Base-by-base conservation (phyloP, 768 basidiomycete genomes). In the Tylopilus vinaceipallidus region DNA sequence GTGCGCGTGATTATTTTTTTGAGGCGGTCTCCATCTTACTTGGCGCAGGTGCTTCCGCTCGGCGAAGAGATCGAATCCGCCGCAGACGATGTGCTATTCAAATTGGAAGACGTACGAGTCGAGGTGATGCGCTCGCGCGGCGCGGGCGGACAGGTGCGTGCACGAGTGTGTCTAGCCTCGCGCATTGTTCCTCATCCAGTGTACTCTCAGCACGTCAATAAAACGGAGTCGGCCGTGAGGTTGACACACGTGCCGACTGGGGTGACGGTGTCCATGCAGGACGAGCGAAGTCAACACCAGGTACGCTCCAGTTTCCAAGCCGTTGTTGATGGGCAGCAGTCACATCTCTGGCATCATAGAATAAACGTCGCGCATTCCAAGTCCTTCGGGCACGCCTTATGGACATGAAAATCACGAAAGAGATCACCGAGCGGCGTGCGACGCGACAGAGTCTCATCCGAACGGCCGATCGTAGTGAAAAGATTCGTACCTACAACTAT, bases 91-190 rank as follows among this genome's bases (percentile, higher is more conserved):
- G 78, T 84, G 16, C 74, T 95, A 1, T 84, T 91, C 69, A 80
- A 56, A 73, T 84, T 95, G 72, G 87, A 88, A 45, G 97, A 99
- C 42, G 82, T 98, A 26, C 87, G 80, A 57, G 64, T 93, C 4
- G 95, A 98, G 65, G 92, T 97, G 40, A 97, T 98, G 94, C 84
- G 97, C 22, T 81, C 97, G 0, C 76, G 92, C n/a, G 97, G 97
- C 22, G 95, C 97, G 7, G 97, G 97, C 38, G 95, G 97, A 14
- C 95, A 97, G 77, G 91, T 91, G 53, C 45, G 73, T 59, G 27
- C 36, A 19, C 11, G 23, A 30, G 12, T 9, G 2, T 19, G 20
- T 13, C 20, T 11, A n/a, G 17, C 45, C 30, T 40, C 32, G 26
- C 32, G 30, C 17, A 32, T 36, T 19, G 3, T 6, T 11, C n/a